Evolutionary conservation across 768 basidiomycete species (phyloP), one percentile per base, ranked within the genome.

Genomic region (Peribolospora kevripleyi): DNA sequence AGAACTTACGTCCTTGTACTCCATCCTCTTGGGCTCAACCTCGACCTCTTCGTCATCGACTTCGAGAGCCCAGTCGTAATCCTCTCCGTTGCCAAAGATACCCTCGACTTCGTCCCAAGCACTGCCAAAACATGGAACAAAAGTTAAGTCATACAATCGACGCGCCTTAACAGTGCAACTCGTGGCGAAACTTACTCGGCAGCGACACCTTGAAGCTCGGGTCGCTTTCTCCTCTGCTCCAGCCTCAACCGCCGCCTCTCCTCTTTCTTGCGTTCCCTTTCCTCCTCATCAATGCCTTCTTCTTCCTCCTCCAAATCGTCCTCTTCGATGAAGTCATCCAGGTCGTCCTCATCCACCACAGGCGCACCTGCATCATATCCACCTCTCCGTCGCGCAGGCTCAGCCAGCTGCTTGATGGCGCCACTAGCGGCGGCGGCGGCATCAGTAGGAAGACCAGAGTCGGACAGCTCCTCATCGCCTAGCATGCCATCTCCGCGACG

Each of bases 81-180:
- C 90, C 62, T 82, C 80, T 6, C 93, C 93, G 59, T 90, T 84
- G 42, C 93, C 93, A 60, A 98, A 98, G 1, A 97, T 85, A 56
- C 86, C 90, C 58, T 83, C 81, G 38, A 97, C 82, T 68, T 95
- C 93, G 50, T 84, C 81, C 86, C 87, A 93, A 38, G 86, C 81
- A 7, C n/a, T 38, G 39, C n/a, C n/a, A n/a, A 8, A 51, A 14
- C 5, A 6, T 4, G 43, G 37, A n/a, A 54, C 14, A n/a, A 53
- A 45, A 56, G 53, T 53, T 5, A 55, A 5, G 41, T 40, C 41
- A 42, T 8, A 45, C 39, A 6, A 8, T 10, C 9, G 11, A 37
- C 53, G 37, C 7, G 25, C n/a, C 43, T 36, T 7, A 7, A 5
- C 7, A 37, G 8, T 36, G 40, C 2, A 4, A 38, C 8, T 37